A percentile compares a stretch with the other conserved stretches of the same genome.
Conservation (phyloP, 192 early-diverging fungal genomes). For the Coemansia guatemalensis region DNA sequence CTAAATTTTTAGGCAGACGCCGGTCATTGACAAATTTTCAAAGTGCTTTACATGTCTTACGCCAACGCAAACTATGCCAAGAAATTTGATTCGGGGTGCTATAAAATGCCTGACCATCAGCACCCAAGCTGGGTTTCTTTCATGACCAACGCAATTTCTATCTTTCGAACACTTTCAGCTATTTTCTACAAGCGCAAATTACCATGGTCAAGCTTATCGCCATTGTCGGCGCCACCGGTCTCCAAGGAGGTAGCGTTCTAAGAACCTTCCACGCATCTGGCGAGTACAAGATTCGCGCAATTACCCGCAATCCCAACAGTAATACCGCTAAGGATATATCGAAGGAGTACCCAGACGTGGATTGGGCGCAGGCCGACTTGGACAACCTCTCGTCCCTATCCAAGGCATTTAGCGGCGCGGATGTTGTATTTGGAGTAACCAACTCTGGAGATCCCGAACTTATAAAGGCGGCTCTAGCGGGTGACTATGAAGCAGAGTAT, state of each 20-base stretch:
- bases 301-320: conserved; percentile 26
- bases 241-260: conserved; percentile 44
- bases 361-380: conserved; percentile 23
- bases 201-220: conserved; percentile 27
- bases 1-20: too few relatives aligned
- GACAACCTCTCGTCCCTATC: conserved; percentile 21
- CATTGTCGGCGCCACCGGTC: conserved; percentile 41
- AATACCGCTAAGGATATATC: conserved; percentile 10
- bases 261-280: conserved; percentile 25
- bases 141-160: too few relatives aligned
- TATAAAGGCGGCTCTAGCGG: not conserved
- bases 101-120: too few relatives aligned
- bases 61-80: too few relatives aligned
- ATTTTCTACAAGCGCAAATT: not conserved
- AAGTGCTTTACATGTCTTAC: too few relatives aligned
- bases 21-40: too few relatives aligned
- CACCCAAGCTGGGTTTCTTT: too few relatives aligned
- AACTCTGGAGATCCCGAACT: conserved; percentile 22
- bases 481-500: conserved; percentile 32
- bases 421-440: conserved; percentile 40
- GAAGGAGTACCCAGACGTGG: conserved; percentile 24
- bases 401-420: conserved; percentile 25
- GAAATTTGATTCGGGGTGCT: too few relatives aligned
- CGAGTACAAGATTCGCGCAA: conserved; percentile 31
- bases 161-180: too few relatives aligned